Percentiles rank a stretch among this genome's conserved stretches.
These are phyloP conservation scores for Avicennia marina DNA, from an alignment of 257 asterid species.

Conservation along the genomic window DNA sequence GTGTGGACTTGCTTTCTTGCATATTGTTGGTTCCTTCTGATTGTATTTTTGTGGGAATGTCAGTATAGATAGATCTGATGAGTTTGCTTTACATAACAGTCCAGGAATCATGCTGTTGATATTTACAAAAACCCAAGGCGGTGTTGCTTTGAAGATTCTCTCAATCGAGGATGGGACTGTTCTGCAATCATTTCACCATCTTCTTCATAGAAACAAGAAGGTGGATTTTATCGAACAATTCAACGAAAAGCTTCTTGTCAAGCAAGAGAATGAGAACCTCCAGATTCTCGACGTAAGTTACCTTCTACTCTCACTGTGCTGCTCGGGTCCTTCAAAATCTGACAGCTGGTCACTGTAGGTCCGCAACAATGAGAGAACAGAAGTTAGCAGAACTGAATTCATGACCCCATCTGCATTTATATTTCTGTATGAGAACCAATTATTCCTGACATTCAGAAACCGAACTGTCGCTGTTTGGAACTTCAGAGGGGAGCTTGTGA, in stretches of 20 bases:
- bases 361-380: slow-evolving; percentile 61
- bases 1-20: background rate
- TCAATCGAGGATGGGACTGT: slow-evolving; percentile 88
- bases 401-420: slow-evolving; percentile 91
- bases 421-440: slow-evolving; percentile 79
- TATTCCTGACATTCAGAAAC: slow-evolving; percentile 74
- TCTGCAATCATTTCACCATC: slow-evolving; percentile 72
- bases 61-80: background rate
- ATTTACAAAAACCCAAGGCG: slow-evolving; percentile 52
- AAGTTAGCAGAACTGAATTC: slow-evolving; percentile 75
- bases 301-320: background rate
- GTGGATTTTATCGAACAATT: slow-evolving; percentile 90
- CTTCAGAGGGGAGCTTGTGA: slow-evolving; percentile 85
- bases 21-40: slow-evolving; percentile 3
- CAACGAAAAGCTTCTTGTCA: slow-evolving; percentile 84
- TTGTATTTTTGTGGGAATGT: background rate
- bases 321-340: slow-evolving; percentile 9
- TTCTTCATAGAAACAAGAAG: slow-evolving; percentile 76
- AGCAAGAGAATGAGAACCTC: slow-evolving; percentile 84
- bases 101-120: slow-evolving; percentile 87
- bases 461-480: slow-evolving; percentile 89
- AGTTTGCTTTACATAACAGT: slow-evolving; percentile 30
- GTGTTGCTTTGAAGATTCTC: slow-evolving; percentile 70
- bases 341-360: slow-evolving; percentile 44
- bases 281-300: slow-evolving; percentile 77